Evolutionary conservation across 331 rosid genomes (phyloP).

Genomic region (Pyracantha coccinea): DNA sequence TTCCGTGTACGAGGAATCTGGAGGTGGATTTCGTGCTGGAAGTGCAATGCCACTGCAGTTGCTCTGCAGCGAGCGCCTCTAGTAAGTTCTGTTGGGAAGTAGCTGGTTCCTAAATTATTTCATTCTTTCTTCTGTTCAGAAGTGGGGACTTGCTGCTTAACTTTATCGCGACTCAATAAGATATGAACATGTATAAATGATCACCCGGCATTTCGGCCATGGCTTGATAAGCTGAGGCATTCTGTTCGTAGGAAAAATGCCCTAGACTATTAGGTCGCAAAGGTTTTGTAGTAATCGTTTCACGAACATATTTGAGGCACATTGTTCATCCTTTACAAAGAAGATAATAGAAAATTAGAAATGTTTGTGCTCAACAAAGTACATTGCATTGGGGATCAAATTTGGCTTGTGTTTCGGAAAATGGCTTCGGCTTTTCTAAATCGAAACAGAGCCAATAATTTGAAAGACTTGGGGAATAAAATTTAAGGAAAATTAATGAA

Average conservation of each 20-base stretch:
- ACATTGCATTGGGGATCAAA: neutral
- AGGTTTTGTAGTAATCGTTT: neutral
- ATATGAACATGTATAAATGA: neutral
- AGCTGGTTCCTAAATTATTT: neutral
- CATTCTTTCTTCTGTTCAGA: slow-evolving; percentile 14
- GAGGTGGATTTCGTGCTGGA: slow-evolving; percentile 24
- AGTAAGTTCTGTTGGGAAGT: neutral
- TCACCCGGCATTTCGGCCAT: neutral
- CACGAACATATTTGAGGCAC: neutral
- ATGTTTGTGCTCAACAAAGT: neutral
- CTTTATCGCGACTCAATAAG: neutral
- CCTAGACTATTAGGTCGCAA: neutral
- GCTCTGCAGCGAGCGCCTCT: slow-evolving; percentile 44
- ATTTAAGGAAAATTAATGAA: no score
- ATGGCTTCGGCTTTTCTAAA: no score
- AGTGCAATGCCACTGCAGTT: slow-evolving; percentile 37
- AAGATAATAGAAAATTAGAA: neutral
- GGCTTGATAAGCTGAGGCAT: neutral
- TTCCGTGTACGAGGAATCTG: slow-evolving; percentile 29
- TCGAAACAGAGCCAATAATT: no score
- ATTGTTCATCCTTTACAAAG: neutral
- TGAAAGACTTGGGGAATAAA: no score
- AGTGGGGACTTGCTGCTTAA: neutral
- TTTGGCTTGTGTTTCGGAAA: no score
- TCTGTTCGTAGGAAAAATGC: neutral